These are phyloP conservation scores for Lenzites betulinus DNA, from an alignment of 768 basidiomycete species.

Conservation along the genomic window DNA sequence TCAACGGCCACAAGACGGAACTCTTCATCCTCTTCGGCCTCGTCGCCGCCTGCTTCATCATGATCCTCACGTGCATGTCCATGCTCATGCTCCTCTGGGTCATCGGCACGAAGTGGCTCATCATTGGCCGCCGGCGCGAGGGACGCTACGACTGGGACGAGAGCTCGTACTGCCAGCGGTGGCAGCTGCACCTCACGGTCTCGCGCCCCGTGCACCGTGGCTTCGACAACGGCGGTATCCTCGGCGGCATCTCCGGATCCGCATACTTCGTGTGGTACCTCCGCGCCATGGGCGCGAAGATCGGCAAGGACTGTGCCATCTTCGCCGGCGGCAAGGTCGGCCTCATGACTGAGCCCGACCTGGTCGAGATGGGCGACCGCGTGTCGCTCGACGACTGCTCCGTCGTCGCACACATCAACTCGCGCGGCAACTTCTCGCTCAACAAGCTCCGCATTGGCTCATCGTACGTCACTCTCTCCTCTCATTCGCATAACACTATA, in stretches of 20 bases:
- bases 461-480: conserved; percentile 29
- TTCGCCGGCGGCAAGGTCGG: conserved; percentile 44
- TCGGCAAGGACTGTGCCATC: conserved; percentile 44
- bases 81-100: conserved; percentile 42
- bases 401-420: conserved; percentile 51
- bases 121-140: conserved; percentile 43
- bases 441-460: conserved; percentile 44
- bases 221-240: conserved; percentile 44
- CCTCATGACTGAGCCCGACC: conserved; percentile 51
- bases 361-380: conserved; percentile 47
- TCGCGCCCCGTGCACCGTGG: conserved; percentile 42
- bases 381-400: conserved; percentile 49
- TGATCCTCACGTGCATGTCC: conserved; percentile 42
- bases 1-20: conserved; percentile 41
- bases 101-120: conserved; percentile 45
- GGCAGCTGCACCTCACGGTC: conserved; percentile 48
- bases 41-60: conserved; percentile 41
- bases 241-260: conserved; percentile 42
- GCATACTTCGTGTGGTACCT: conserved; percentile 49
- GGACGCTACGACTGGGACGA: conserved; percentile 49
- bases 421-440: conserved; percentile 46
- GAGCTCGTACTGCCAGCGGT: conserved; percentile 50
- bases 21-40: conserved; percentile 42
- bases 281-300: conserved; percentile 45
- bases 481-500: background rate